A percentile compares a stretch with the other conserved stretches of the same genome.
phyloP scores from a whole-genome alignment of 2,329 filamentous ascomycete species.

The Pestalotiopsis fici region DNA sequence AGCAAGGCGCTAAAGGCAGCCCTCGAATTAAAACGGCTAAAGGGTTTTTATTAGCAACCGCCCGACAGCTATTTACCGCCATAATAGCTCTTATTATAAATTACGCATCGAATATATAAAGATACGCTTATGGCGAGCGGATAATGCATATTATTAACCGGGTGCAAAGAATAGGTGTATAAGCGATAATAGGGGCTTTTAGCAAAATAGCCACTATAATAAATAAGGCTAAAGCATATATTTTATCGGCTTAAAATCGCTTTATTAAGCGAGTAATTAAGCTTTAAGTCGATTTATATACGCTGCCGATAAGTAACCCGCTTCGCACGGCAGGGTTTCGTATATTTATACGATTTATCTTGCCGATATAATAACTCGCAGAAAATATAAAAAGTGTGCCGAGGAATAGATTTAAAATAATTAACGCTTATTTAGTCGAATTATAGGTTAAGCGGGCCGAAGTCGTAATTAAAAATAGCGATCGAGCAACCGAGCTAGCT shows the following conservation, averaged over 20 bases:
- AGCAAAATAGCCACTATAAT: constrained; percentile 19
- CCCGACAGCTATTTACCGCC: constrained; percentile 16
- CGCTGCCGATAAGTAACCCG: constrained; percentile 17
- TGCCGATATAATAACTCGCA: constrained; percentile 15
- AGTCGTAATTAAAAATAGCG: neutral
- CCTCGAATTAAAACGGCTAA: constrained; percentile 17
- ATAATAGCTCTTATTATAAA: constrained; percentile 18
- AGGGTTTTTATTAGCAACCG: constrained; percentile 14
- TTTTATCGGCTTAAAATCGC: constrained; percentile 12
- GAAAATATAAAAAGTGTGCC: neutral
- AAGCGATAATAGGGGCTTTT: constrained; percentile 21
- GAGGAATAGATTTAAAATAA: constrained; percentile 11
- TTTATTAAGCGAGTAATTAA: constrained; percentile 13
- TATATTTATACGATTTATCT: constrained; percentile 11
- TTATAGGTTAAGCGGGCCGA: neutral
- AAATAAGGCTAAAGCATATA: constrained; percentile 22
- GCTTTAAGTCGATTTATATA: constrained; percentile 19
- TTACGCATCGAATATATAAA: constrained; percentile 19
- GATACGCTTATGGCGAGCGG: neutral
- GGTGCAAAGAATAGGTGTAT: constrained; percentile 16
- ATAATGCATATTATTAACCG: constrained; percentile 8
- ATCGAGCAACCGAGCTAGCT: neutral
- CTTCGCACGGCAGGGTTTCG: constrained; percentile 11
- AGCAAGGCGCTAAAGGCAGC: constrained; percentile 15
- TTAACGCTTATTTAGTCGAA: neutral